phyloP scores from a whole-genome alignment of 768 basidiomycete species.

The Phaffia tasmanica region DNA sequence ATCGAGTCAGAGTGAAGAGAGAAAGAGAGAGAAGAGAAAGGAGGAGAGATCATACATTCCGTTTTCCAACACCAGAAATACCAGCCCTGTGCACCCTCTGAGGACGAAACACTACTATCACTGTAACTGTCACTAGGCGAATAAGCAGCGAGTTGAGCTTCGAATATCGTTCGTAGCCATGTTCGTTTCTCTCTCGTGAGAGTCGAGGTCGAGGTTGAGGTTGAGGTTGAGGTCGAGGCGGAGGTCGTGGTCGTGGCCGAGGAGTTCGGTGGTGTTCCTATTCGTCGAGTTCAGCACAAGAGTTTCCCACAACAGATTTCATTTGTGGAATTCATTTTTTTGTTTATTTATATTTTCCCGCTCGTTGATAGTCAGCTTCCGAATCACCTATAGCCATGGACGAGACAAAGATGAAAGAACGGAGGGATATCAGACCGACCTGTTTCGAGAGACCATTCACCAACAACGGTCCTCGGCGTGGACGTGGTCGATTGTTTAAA shows the following conservation, averaged over 20 bases:
- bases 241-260: background rate
- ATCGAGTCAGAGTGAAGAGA: background rate
- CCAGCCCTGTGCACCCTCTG: slow-evolving; percentile 33
- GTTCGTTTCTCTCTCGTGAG: slow-evolving; percentile 31
- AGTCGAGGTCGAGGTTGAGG: slow-evolving; percentile 12
- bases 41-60: slow-evolving; percentile 6
- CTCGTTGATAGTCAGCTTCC: background rate
- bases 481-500: slow-evolving; percentile 19
- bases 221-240: background rate
- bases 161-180: slow-evolving; percentile 36
- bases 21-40: background rate
- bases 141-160: slow-evolving; percentile 36
- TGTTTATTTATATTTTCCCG: too few relatives aligned
- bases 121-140: slow-evolving; percentile 24
- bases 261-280: slow-evolving; percentile 24
- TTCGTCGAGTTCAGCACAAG: background rate
- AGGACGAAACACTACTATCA: background rate
- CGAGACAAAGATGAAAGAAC: background rate
- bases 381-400: slow-evolving; percentile 6
- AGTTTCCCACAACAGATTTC: background rate
- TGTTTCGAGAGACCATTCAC: slow-evolving; percentile 37
- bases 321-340: too few relatives aligned
- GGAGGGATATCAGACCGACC: slow-evolving; percentile 25
- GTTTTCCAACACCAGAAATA: slow-evolving; percentile 37
- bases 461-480: slow-evolving; percentile 29